Evolutionary conservation across 1,284 basidiomycete genomes (phyloP).

Genomic region (Trichosporon ovoides): DNA sequence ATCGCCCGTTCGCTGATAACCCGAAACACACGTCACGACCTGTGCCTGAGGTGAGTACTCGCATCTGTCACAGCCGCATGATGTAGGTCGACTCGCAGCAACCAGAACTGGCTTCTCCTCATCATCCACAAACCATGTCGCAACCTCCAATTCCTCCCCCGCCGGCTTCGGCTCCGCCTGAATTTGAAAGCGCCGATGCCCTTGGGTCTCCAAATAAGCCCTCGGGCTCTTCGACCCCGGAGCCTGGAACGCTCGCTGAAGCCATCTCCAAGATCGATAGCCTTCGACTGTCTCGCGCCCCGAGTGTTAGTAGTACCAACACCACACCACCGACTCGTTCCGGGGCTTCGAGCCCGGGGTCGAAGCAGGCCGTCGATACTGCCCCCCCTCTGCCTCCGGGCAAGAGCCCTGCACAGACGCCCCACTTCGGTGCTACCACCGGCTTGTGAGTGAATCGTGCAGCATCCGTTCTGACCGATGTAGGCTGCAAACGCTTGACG

Average conservation of each 20-base stretch:
- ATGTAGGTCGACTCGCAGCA: neutral
- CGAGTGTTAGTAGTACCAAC: slow-evolving; percentile 18
- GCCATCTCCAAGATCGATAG: slow-evolving; percentile 43
- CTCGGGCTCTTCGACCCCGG: slow-evolving; percentile 13
- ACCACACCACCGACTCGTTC: slow-evolving; percentile 27
- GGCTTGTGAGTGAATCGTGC: slow-evolving; percentile 29
- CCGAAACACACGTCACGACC: neutral
- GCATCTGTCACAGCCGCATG: neutral
- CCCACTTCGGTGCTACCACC: slow-evolving; percentile 49
- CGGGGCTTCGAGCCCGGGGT: slow-evolving; percentile 33
- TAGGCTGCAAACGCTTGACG: slow-evolving; percentile 44
- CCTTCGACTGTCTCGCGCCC: slow-evolving; percentile 34
- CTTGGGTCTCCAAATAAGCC: slow-evolving; percentile 4
- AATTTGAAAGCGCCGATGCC: neutral
- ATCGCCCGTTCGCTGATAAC: neutral
- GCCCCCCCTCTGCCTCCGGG: slow-evolving; percentile 11
- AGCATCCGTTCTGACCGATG: slow-evolving; percentile 1
- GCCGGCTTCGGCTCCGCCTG: neutral
- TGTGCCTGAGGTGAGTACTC: neutral
- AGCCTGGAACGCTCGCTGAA: slow-evolving; percentile 38
- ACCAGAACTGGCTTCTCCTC: neutral
- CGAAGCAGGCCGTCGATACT: neutral
- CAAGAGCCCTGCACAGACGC: slow-evolving; percentile 40
- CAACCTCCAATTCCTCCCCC: slow-evolving; percentile 26
- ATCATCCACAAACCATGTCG: slow-evolving; percentile 21